A percentile compares a stretch with the other conserved stretches of the same genome.
These are phyloP conservation scores for Coemansia sp. DNA, from an alignment of 192 early-diverging fungal species.

Conservation along the genomic window DNA sequence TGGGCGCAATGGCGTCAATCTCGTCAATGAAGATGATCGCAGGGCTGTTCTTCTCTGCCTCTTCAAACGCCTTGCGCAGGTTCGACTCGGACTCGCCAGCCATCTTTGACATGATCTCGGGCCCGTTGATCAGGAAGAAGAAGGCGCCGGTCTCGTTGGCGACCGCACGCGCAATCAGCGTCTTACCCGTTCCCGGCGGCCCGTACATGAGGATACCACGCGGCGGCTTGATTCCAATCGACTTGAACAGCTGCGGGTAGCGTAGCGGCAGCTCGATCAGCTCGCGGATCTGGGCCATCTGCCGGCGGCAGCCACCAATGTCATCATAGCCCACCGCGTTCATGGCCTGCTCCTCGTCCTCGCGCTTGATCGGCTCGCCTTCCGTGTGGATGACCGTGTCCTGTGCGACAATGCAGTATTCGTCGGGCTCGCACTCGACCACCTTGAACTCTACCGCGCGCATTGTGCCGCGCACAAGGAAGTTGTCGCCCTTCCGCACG, in stretches of 20 bases:
- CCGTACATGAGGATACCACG: slow-evolving; percentile 97
- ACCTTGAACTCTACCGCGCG: slow-evolving; percentile 98
- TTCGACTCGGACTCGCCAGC: slow-evolving; percentile 98
- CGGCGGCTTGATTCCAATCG: slow-evolving; percentile 98
- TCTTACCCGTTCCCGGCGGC: slow-evolving; percentile 98
- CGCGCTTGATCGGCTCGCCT: slow-evolving; percentile 97
- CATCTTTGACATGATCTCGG: slow-evolving; percentile 99
- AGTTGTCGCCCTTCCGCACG: slow-evolving; percentile 89
- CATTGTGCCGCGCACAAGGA: slow-evolving; percentile 94
- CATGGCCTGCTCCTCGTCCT: slow-evolving; percentile 92
- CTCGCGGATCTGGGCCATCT: slow-evolving; percentile 99
- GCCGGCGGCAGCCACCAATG: slow-evolving; percentile 96
- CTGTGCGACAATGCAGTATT: slow-evolving; percentile 96
- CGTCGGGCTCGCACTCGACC: slow-evolving; percentile 88
- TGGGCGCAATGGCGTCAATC: slow-evolving; percentile 98
- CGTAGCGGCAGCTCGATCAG: slow-evolving; percentile 95
- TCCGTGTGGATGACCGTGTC: slow-evolving; percentile 98
- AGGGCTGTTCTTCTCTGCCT: slow-evolving; percentile 96
- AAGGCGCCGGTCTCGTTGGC: slow-evolving; percentile 99
- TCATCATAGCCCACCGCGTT: slow-evolving; percentile 97
- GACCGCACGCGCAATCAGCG: slow-evolving; percentile 95
- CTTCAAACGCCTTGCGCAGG: slow-evolving; percentile 96
- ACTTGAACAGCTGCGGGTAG: slow-evolving; percentile 98
- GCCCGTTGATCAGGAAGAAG: slow-evolving; percentile 99
- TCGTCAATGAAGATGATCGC: slow-evolving; percentile 99